phyloP scores from a whole-genome alignment of 352 stramenopile species.

The Pythium plurisporium region DNA sequence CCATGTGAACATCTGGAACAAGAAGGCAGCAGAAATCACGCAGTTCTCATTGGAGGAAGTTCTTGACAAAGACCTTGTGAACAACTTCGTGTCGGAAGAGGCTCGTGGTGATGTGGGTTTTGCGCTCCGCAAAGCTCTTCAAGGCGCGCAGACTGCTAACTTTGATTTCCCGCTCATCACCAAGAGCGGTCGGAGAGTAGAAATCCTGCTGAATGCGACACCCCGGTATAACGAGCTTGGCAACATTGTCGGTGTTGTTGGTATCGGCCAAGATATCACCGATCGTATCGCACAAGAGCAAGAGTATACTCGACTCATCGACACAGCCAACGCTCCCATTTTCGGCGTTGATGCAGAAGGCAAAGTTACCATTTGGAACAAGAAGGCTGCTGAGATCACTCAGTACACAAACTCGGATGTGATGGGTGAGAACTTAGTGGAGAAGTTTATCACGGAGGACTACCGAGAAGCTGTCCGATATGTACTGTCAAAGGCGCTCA shows the following conservation, averaged over 20 bases:
- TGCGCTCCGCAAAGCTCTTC: constrained; percentile 58
- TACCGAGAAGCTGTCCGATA: constrained; percentile 26
- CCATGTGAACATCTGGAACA: constrained; percentile 87
- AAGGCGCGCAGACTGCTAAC: constrained; percentile 67
- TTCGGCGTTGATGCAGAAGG: constrained; percentile 55
- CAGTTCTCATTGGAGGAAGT: constrained; percentile 86
- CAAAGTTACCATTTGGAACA: constrained; percentile 52
- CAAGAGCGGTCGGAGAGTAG: constrained; percentile 50
- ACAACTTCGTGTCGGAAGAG: constrained; percentile 81
- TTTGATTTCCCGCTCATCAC: constrained; percentile 84
- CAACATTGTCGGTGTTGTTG: constrained; percentile 72
- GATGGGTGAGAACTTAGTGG: constrained; percentile 35
- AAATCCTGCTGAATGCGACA: constrained; percentile 78
- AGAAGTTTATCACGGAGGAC: constrained; percentile 41
- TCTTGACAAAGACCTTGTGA: constrained; percentile 81
- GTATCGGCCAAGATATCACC: constrained; percentile 82
- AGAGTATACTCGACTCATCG: constrained; percentile 82
- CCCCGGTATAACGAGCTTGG: constrained; percentile 64
- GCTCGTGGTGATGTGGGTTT: constrained; percentile 49
- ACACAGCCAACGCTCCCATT: constrained; percentile 89
- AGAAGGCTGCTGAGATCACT: constrained; percentile 47
- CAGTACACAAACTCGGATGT: constrained; percentile 41
- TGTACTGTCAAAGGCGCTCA: constrained; percentile 30
- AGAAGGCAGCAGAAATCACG: constrained; percentile 85
- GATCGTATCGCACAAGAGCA: constrained; percentile 86